These are phyloP conservation scores for Calonectria ilicicola DNA, from an alignment of 2,329 filamentous ascomycete genomes.

Conservation along the genomic window DNA sequence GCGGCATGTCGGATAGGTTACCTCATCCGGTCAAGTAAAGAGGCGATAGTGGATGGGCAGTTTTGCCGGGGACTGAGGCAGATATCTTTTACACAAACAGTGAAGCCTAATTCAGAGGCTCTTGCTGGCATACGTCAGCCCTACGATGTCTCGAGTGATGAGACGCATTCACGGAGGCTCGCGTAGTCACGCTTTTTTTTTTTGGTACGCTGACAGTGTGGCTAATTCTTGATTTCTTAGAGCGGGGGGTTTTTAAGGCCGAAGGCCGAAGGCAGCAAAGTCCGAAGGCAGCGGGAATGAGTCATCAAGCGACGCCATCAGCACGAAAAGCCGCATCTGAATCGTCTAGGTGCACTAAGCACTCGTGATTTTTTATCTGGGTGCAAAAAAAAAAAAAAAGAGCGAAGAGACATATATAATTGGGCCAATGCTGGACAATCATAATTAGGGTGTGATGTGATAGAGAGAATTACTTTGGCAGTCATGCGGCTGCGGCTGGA, in stretches of 20 bases:
- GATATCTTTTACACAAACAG: conserved; percentile 14
- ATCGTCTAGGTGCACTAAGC: background rate
- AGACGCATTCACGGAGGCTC: conserved; percentile 23
- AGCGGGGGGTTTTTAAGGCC: conserved; percentile 33
- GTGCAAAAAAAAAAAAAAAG: background rate
- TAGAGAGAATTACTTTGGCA: background rate
- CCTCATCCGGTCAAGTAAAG: conserved; percentile 33
- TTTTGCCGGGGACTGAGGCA: background rate
- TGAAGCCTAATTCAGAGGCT: conserved; percentile 12
- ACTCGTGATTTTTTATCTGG: too few species aligned
- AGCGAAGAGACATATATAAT: too few species aligned
- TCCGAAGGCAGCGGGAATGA: conserved; percentile 31
- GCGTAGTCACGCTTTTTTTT: conserved; percentile 35
- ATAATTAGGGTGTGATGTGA: background rate
- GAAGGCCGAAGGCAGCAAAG: conserved; percentile 40
- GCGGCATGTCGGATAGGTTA: conserved; percentile 29
- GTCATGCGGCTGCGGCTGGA: background rate
- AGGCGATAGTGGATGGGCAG: background rate
- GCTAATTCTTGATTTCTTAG: conserved; percentile 25
- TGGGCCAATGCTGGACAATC: background rate
- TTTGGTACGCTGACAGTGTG: conserved; percentile 21
- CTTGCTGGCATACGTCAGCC: conserved; percentile 13
- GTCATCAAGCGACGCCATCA: conserved; percentile 26
- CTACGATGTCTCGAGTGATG: conserved; percentile 26
- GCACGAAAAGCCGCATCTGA: conserved; percentile 23